Evolutionary conservation across 805 yeast genomes (phyloP), one percentile per base, ranked within the genome.

Genomic region (Saturnispora hagleri): DNA sequence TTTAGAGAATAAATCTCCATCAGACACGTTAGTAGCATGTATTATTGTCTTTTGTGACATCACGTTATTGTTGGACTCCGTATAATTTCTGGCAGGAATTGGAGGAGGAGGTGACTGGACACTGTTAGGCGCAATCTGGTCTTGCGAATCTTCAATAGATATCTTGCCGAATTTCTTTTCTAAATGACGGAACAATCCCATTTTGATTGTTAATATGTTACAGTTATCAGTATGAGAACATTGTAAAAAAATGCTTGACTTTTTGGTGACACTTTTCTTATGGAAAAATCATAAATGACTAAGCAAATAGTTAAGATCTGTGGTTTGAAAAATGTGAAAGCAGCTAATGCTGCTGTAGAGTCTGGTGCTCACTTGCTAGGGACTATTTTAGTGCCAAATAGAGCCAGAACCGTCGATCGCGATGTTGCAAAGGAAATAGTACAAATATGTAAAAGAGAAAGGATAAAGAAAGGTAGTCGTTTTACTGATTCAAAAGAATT

Each of bases 311-410:
- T 86, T 5, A 91, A 91, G 62, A 81, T 91, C 4, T 91, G 99
- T 65, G 99, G 99, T 0, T 64, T 91, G 22, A 77, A 78, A 57
- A 73, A 84, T 2, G 63, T 67, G 0, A 84, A 81, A 45, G 87
- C 87, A 0, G 97, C 97, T 0, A 55, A 67, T n/a, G 61, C 60
- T 5, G 97, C 97, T 0, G 68, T 89, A 0, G 78, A 76, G 0
- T 56, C 72, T 6, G 95, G 95, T 0, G 90, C 97, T 0, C 79
- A 85, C 57, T 65, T 88, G 41, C 60, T 91, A 2, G 99, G 99
- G 1, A 79, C 87, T 58, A 93, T 93, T 28, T 65, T 93, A 63
- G 98, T 89, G 2, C 98, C 97, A 0, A 77, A 77, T 22, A 71
- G 96, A 52, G 76, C 77, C 38, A 76, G 99, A 51, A 87, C 96